Evolutionary conservation across 2,329 filamentous ascomycete genomes (phyloP).

Genomic region (Xylaria arbuscula): DNA sequence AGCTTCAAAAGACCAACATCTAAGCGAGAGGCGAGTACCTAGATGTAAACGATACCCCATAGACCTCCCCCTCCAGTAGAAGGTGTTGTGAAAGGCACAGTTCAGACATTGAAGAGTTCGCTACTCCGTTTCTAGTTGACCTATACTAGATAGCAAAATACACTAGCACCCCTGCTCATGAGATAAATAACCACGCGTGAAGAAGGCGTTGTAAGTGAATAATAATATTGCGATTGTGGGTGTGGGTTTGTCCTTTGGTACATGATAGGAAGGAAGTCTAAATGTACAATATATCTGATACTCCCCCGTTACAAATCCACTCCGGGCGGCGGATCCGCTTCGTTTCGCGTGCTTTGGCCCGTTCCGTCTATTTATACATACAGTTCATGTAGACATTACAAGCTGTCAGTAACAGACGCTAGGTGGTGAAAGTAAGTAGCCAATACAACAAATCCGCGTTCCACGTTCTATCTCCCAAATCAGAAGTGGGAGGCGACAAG

Average conservation of each 20-base stretch:
- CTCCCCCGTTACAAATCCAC: conserved; percentile 26
- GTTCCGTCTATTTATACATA: conserved; percentile 31
- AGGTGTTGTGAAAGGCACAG: conserved; percentile 8
- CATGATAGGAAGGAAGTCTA: conserved; percentile 29
- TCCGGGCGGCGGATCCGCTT: conserved; percentile 13
- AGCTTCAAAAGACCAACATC: conserved; percentile 76
- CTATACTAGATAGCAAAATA: conserved; percentile 9
- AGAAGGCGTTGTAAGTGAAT: conserved; percentile 6
- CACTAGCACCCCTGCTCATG: neutral
- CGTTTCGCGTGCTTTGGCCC: neutral
- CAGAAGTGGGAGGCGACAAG: neutral
- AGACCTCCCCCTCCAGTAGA: conserved; percentile 20
- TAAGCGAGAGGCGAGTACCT: conserved; percentile 47
- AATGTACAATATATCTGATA: conserved; percentile 37
- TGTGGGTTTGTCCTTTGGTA: conserved; percentile 21
- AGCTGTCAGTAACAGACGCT: conserved; percentile 22
- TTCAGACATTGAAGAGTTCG: neutral
- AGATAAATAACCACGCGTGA: neutral
- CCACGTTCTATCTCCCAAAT: neutral
- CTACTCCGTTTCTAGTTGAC: neutral
- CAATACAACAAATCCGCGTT: conserved; percentile 15
- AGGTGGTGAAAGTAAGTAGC: conserved; percentile 3
- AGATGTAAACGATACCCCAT: conserved; percentile 34
- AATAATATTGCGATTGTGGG: conserved; percentile 24
- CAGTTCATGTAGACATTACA: conserved; percentile 31